phyloP scores from a whole-genome alignment of 2,329 filamentous ascomycete species.

The Nannizzia gypsea region DNA sequence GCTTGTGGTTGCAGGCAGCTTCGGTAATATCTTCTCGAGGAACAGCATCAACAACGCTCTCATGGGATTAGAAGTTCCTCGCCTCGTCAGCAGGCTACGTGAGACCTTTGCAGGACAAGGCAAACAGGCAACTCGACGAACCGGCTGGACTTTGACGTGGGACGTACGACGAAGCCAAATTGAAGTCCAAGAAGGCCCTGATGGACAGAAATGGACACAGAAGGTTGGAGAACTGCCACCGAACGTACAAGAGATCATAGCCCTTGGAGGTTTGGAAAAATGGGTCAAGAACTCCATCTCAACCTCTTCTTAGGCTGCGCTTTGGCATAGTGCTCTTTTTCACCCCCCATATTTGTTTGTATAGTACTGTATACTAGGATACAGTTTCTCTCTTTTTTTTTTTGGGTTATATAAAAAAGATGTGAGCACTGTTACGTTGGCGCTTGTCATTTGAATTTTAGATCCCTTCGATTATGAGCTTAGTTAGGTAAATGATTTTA shows the following conservation, averaged over 20 bases:
- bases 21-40: constrained; percentile 72
- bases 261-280: constrained; percentile 62
- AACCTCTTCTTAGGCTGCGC: not conserved
- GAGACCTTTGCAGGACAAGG: constrained; percentile 30
- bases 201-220: constrained; percentile 59
- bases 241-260: constrained; percentile 79
- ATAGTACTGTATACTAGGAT: not conserved
- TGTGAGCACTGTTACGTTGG: not conserved
- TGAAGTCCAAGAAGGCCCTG: constrained; percentile 55
- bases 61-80: constrained; percentile 29
- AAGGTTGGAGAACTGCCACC: constrained; percentile 73
- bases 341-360: too few relatives aligned
- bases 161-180: constrained; percentile 64
- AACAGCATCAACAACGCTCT: constrained; percentile 35
- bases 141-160: constrained; percentile 75
- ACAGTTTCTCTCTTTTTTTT: too few relatives aligned
- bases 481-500: not conserved
- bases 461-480: not conserved
- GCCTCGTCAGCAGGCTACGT: constrained; percentile 24
- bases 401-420: not conserved
- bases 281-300: constrained; percentile 65
- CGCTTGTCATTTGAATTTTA: not conserved
- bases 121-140: constrained; percentile 56
- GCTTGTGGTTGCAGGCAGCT: constrained; percentile 67
- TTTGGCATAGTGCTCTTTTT: not conserved